Conservation (phyloP, 192 early-diverging fungal species). For the Backusella sp. region DNA sequence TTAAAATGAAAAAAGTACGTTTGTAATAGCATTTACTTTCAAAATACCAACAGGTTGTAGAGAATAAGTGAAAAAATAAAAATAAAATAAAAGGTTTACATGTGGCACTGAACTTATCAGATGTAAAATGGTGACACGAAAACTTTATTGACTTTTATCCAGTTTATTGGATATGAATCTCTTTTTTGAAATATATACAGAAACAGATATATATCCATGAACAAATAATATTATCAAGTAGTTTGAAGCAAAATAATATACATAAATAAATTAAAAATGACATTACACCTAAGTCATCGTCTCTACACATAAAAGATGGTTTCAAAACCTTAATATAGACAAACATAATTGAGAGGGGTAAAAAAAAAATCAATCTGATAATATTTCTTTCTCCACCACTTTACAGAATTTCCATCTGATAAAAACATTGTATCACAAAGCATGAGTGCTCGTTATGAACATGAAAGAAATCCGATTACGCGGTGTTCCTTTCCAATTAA, state of each 20-base stretch:
- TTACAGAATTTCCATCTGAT: neutral
- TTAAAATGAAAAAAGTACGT: neutral
- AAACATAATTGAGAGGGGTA: neutral
- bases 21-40: neutral
- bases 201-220: neutral
- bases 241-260: neutral
- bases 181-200: neutral
- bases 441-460: neutral
- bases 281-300: neutral
- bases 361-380: neutral
- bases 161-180: neutral
- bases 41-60: neutral
- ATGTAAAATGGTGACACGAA: neutral
- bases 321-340: neutral
- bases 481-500: too few relatives aligned
- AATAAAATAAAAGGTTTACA: neutral
- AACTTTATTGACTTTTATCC: neutral
- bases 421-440: neutral
- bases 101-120: constrained; percentile 1
- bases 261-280: neutral
- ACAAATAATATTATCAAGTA: neutral
- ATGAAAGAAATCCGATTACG: neutral
- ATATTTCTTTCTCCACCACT: neutral
- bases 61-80: neutral
- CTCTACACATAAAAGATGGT: neutral